These are phyloP conservation scores for Leucogyrophana mollusca DNA, from an alignment of 768 basidiomycete genomes.

Conservation along the genomic window DNA sequence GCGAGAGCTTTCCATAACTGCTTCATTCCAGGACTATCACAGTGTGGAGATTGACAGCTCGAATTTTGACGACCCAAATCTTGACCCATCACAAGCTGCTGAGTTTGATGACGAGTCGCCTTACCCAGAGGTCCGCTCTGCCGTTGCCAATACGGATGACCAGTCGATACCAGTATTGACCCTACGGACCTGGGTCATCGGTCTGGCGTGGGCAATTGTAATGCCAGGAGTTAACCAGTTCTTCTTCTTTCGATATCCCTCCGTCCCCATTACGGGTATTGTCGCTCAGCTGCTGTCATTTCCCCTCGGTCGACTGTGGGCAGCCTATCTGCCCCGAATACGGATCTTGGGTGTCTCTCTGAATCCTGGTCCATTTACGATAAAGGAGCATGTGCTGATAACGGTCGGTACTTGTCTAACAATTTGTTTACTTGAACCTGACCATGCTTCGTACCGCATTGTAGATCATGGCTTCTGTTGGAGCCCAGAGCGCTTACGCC, in stretches of 20 bases:
- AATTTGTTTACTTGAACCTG: slow-evolving; percentile 25
- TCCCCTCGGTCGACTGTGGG: slow-evolving; percentile 63
- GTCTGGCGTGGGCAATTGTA: slow-evolving; percentile 66
- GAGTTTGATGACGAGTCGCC: slow-evolving; percentile 60
- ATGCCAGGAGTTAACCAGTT: slow-evolving; percentile 70
- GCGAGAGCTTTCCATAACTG: background rate
- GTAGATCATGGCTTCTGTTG: slow-evolving; percentile 56
- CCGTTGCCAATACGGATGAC: slow-evolving; percentile 72
- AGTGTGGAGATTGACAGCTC: slow-evolving; percentile 8
- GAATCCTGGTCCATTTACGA: slow-evolving; percentile 75
- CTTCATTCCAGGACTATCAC: background rate
- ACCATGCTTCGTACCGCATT: slow-evolving; percentile 29
- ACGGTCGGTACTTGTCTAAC: slow-evolving; percentile 39
- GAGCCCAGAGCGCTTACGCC: slow-evolving; percentile 62
- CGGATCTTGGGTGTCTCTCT: slow-evolving; percentile 58
- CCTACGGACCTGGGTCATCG: slow-evolving; percentile 70
- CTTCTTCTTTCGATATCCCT: slow-evolving; percentile 76
- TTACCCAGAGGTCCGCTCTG: slow-evolving; percentile 71
- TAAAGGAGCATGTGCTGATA: slow-evolving; percentile 75
- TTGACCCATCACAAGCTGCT: slow-evolving; percentile 10
- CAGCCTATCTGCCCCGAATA: slow-evolving; percentile 50
- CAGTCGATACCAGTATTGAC: slow-evolving; percentile 60
- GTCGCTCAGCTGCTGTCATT: slow-evolving; percentile 73
- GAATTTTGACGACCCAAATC: slow-evolving; percentile 24
- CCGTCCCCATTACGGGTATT: slow-evolving; percentile 58